These are phyloP conservation scores for Maudiozyma turicensis DNA, from an alignment of 805 yeast species.

Conservation along the genomic window DNA sequence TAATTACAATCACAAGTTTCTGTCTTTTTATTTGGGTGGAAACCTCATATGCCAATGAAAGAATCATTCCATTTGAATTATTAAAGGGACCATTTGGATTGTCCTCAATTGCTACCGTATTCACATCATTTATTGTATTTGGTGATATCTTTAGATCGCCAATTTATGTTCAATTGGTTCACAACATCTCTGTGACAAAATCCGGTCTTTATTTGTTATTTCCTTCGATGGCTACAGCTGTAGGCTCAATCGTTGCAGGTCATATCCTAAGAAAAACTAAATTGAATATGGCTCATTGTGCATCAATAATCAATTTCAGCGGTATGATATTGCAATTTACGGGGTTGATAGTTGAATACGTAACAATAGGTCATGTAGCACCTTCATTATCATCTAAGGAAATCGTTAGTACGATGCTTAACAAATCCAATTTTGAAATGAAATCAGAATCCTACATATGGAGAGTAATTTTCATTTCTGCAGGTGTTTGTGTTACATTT, in stretches of 20 bases:
- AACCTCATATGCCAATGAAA: constrained; percentile 34
- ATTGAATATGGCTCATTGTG: constrained; percentile 22
- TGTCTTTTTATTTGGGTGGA: constrained; percentile 29
- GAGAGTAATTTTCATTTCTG: constrained; percentile 23
- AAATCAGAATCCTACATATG: constrained; percentile 16
- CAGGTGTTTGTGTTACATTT: constrained; percentile 34
- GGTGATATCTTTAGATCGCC: constrained; percentile 51
- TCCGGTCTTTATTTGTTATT: constrained; percentile 49
- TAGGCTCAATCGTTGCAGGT: constrained; percentile 50
- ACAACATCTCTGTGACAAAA: constrained; percentile 40
- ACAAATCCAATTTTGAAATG: constrained; percentile 5
- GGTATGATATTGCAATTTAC: constrained; percentile 18
- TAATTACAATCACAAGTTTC: constrained; percentile 26
- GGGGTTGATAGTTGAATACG: constrained; percentile 13
- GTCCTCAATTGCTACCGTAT: constrained; percentile 42
- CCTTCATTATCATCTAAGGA: constrained; percentile 11
- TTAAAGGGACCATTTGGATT: constrained; percentile 47
- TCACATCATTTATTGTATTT: constrained; percentile 33
- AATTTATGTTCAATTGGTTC: constrained; percentile 44
- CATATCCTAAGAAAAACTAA: constrained; percentile 30
- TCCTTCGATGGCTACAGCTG: constrained; percentile 44
- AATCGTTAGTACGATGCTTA: constrained; percentile 1
- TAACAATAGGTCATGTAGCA: constrained; percentile 11
- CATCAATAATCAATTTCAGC: constrained; percentile 17
- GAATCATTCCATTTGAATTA: constrained; percentile 50